These are phyloP conservation scores for Bruguiera hainesii DNA, from an alignment of 441 rosid genomes.

Conservation along the genomic window DNA sequence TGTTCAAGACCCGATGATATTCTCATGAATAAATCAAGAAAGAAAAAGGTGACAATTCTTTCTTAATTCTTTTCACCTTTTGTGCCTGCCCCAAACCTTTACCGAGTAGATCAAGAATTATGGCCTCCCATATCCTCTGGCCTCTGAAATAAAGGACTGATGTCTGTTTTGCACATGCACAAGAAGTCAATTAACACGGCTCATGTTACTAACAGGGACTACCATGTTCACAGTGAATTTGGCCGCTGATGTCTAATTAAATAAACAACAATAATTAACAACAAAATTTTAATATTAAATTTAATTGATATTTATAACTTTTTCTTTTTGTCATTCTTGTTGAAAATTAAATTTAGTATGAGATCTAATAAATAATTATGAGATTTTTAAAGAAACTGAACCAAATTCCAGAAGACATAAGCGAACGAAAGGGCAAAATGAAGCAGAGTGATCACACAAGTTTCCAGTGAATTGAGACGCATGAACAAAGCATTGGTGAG, in stretches of 20 bases:
- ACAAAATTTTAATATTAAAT: no score
- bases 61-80: conserved; percentile 38
- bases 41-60: not conserved
- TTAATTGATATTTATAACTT: no score
- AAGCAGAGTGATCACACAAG: not conserved
- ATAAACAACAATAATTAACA: no score
- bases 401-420: no score
- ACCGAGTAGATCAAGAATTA: conserved; percentile 25
- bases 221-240: no score
- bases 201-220: no score
- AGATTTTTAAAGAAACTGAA: no score
- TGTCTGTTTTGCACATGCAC: conserved; percentile 48
- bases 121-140: conserved; percentile 63
- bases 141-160: conserved; percentile 89
- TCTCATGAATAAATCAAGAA: not conserved
- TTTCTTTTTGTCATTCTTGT: no score
- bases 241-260: no score
- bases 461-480: not conserved
- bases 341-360: no score
- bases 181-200: conserved; percentile 2
- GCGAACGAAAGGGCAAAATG: not conserved
- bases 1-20: not conserved
- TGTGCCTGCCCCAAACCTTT: conserved; percentile 60
- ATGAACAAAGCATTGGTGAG: not conserved
- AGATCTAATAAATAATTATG: no score